A percentile compares a stretch with the other conserved stretches of the same genome.
Conservation (phyloP, 2,329 filamentous ascomycete genomes). For the Knoxdaviesia proteae region DNA sequence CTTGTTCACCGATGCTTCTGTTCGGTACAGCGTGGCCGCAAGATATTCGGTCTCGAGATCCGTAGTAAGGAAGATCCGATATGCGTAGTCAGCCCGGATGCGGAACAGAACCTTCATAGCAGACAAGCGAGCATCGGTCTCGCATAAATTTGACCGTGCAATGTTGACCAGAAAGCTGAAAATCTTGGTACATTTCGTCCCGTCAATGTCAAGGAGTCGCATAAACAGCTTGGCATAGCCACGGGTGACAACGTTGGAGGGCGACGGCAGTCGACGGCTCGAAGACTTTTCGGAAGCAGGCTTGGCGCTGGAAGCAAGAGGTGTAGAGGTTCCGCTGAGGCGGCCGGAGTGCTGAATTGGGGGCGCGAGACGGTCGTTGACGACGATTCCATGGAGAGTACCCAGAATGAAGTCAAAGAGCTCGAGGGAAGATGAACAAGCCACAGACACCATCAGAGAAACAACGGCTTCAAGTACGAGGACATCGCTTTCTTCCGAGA, state of each 20-base stretch:
- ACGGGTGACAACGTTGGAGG: conserved; percentile 46
- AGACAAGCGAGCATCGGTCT: conserved; percentile 49
- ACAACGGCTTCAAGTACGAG: conserved; percentile 43
- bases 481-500: conserved; percentile 42
- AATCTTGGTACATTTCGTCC: conserved; percentile 38
- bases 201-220: conserved; percentile 44
- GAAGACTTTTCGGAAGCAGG: not conserved
- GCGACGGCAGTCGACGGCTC: conserved; percentile 7
- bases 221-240: conserved; percentile 62
- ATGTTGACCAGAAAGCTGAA: conserved; percentile 45
- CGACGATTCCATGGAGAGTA: conserved; percentile 27
- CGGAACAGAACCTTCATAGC: conserved; percentile 65
- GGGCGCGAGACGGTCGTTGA: conserved; percentile 24
- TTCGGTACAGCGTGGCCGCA: conserved; percentile 50
- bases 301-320: no score
- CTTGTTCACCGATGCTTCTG: conserved; percentile 27
- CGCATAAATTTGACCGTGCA: conserved; percentile 35
- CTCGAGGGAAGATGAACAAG: conserved; percentile 32
- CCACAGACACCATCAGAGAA: conserved; percentile 42
- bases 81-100: conserved; percentile 61
- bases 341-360: conserved; percentile 12
- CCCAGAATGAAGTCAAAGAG: conserved; percentile 39
- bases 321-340: conserved; percentile 5
- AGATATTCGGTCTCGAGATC: conserved; percentile 54
- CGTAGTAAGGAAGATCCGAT: conserved; percentile 51